Base-by-base conservation (phyloP, 2,329 filamentous ascomycete genomes). In the Aspergillus oerlinghausenensis region DNA sequence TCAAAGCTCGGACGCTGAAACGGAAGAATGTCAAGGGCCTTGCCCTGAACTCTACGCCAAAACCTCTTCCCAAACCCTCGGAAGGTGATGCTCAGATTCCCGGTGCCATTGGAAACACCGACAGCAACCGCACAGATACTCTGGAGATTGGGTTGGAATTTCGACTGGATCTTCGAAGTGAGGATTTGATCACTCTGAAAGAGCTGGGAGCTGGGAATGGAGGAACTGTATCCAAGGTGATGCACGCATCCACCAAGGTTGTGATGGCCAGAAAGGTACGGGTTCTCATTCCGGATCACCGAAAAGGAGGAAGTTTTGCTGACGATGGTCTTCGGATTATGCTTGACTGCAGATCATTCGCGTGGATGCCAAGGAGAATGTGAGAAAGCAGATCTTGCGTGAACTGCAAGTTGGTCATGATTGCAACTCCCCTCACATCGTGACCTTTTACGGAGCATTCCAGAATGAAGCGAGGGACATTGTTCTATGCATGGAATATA, bases 401-500 rank as follows among this genome's bases (percentile, higher is more conserved):
- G 94, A 99, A 75, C 84, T 99, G 52, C 92, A 97, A 72, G 97
- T 99, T 64, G 97, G 97, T 87, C 92, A 97, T 72, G 91, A 95
- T 69, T 99, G 94, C 76, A 94, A 96, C 70, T 97, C 90, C 23
- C 90, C 94, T 59, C 92, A 95, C 74, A 97, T 99, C 69, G 94
- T 99, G 59, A 96, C 89, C 54, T 99, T 97, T 75, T 97, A 97
- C 70, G 94, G 94, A 59, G 94, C 94, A 40, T 99, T 97, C 71
- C 84, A 97, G 70, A 97, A 96, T 72, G 90, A 95, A 70, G 92
- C 92, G 60, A 93, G 95, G 71, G 94, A 99, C 77, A 95, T 99
- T 57, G 95, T 97, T 66, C 93, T 99, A 88, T 99, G 94, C 75
- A 99, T 99, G 94, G 94, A 99, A 75, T 97, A 99, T 73, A 96